Evolutionary conservation across 495 filamentous ascomycete genomes (phyloP), one percentile per base, ranked within the genome.

Genomic region (Friedmanniomyces endolithicus): DNA sequence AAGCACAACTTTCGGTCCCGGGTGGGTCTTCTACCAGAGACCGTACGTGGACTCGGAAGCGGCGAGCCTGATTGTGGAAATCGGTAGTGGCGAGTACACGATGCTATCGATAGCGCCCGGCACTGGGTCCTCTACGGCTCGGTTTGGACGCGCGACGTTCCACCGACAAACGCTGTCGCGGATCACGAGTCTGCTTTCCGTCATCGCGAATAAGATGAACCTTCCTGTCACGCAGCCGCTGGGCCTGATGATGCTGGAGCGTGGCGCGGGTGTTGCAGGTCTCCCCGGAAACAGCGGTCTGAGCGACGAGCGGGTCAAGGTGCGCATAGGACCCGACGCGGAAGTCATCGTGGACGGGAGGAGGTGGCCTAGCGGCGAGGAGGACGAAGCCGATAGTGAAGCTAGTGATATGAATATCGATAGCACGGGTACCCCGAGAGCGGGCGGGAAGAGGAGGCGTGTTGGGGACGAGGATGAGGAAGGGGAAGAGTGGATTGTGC

Each of bases 131-230:
- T 25, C 52, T 1, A 1, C 40, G 20, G 43, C 52, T 2, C 45
- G 52, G 22, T 16, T 52, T n/a, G 57, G 46, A 8, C 77, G 79
- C 0, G 85, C 81, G 0, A 81, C 86, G 46, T 95, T 97, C 65
- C 72, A 84, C 60, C 76, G 84, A 34, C 68, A 83, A 29, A 72
- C 79, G 48, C 81, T 85, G 63, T 70, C 78, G 61, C 74, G 86
- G 50, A 77, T 97, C 22, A 74, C 78, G 4, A 80, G 78, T 44
- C 69, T 97, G 22, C 79, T 94, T 46, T 82, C 88, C 59, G 82
- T 90, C 2, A 75, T 95, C 6, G 80, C 86, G 22, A 85, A 85
- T 39, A 94, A 92, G 66, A 79, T 90, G 57, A 84, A 84, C 52
- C 65, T 87, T 1, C 81, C 84, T 1, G 77, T 75, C 20, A 82